phyloP scores from a whole-genome alignment of 2,329 filamentous ascomycete genomes.

The Ceratocystis cubensis region DNA sequence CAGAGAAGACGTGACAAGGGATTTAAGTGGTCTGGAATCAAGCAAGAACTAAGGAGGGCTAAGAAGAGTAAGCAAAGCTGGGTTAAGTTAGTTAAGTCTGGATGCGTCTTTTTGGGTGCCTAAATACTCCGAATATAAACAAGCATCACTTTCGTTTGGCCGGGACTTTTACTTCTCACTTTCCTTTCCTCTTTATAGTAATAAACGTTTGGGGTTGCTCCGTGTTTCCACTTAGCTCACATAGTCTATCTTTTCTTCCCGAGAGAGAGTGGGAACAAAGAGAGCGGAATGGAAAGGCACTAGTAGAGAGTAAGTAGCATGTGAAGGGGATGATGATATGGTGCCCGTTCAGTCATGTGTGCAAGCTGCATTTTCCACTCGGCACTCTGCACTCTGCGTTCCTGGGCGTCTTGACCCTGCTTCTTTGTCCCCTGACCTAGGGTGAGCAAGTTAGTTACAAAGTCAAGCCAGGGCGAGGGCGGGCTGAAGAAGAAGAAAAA shows the following conservation, averaged over 20 bases:
- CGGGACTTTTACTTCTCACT: neutral
- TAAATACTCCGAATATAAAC: neutral
- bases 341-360: no score
- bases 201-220: neutral
- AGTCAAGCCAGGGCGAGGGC: neutral
- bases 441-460: neutral
- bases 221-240: neutral
- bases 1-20: neutral
- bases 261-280: neutral
- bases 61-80: no score
- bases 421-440: no score
- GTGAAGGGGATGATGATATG: neutral
- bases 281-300: neutral
- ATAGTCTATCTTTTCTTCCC: neutral
- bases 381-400: no score
- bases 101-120: neutral
- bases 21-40: neutral
- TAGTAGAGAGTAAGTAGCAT: neutral
- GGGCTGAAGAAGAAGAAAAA: neutral
- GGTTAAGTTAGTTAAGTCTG: neutral
- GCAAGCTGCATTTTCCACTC: no score
- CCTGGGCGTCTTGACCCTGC: no score
- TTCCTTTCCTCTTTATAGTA: neutral
- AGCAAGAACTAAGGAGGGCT: no score
- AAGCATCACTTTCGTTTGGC: conserved; percentile 2